Base-by-base conservation (phyloP, 129 eudicot species). In the Calendula officinalis region DNA sequence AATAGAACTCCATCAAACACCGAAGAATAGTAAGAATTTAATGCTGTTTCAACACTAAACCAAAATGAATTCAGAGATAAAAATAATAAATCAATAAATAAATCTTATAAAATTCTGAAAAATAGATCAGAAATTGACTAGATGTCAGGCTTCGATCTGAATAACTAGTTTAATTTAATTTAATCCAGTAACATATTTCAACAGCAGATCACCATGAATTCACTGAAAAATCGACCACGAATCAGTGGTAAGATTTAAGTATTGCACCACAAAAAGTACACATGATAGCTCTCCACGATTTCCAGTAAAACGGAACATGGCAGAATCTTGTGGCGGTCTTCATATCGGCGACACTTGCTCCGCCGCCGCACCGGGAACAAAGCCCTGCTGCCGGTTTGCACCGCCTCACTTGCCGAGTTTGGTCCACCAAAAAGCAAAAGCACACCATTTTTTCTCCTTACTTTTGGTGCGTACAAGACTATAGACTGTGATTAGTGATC, bases 331-430 rank as follows among this genome's bases (percentile, higher is more conserved):
- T 85, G 68, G 74, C 51, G 1, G 92, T 85, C 59, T 68, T 70
- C 92, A 85, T 81, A 46, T 85, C 92, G 3, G 92, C 92, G 49
- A 85, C 92, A 47, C 76, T 82, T 1, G 92, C 92, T 4, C 85
- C 73, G 17, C 79, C 83, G 9, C 83, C 79, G 65, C 92, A 85
- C 68, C 88, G 66, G 0, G 88, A 81, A 43, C 92, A 85, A 59
- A 65, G 48, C 5, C 87, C 92, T 3, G 92, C 92, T 62, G 78
- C 92, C 52, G 92, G 87, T 60, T 82, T 82, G 67, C 80, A 71
- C 65, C 74, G 70, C 68, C 78, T 49, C 56, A 82, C 78, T 33
- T 60, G 73, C 14, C 83, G 74, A 65, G 79, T 78, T 68, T 85
- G 92, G 45, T 81, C 92, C 67, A 85, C 92, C 77, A 82, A 59